These are phyloP conservation scores for Ustilago vetiveriae DNA, from an alignment of 1,284 basidiomycete species.

Conservation along the genomic window DNA sequence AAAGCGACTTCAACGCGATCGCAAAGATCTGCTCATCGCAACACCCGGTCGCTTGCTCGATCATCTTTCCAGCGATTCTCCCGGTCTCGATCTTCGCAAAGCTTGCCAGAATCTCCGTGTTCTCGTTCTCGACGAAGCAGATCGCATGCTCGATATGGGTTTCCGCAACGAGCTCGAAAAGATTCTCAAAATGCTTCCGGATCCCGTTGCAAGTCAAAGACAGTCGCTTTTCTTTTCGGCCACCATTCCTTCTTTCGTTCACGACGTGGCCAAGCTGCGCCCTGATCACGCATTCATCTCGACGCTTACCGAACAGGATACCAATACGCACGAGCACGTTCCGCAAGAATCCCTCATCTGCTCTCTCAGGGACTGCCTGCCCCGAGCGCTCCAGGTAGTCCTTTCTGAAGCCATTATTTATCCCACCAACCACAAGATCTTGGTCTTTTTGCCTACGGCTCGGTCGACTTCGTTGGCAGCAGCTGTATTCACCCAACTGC, in stretches of 20 bases:
- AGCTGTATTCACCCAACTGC: conserved; percentile 58
- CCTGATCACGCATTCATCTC: conserved; percentile 74
- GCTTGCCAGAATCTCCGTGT: conserved; percentile 64
- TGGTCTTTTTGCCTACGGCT: conserved; percentile 76
- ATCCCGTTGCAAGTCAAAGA: conserved; percentile 67
- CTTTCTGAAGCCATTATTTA: conserved; percentile 64
- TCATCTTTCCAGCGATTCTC: conserved; percentile 68
- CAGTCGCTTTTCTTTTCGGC: conserved; percentile 71
- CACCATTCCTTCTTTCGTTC: conserved; percentile 69
- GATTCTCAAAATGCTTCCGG: conserved; percentile 66
- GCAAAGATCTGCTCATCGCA: conserved; percentile 69
- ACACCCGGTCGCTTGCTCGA: conserved; percentile 71
- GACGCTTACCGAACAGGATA: conserved; percentile 74
- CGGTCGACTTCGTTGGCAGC: conserved; percentile 73
- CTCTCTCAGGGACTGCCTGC: conserved; percentile 68
- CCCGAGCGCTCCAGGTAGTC: conserved; percentile 69
- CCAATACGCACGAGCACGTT: conserved; percentile 76
- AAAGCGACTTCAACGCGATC: conserved; percentile 55
- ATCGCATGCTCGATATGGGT: conserved; percentile 69
- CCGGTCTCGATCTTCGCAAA: conserved; percentile 52
- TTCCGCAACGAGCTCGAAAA: conserved; percentile 60
- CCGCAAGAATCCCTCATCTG: conserved; percentile 69
- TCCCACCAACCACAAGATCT: conserved; percentile 43
- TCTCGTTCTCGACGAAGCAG: conserved; percentile 70
- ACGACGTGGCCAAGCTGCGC: conserved; percentile 58